Evolutionary conservation across 164 flowering plant species (phyloP).

Genomic region (Stephania cephalantha): DNA sequence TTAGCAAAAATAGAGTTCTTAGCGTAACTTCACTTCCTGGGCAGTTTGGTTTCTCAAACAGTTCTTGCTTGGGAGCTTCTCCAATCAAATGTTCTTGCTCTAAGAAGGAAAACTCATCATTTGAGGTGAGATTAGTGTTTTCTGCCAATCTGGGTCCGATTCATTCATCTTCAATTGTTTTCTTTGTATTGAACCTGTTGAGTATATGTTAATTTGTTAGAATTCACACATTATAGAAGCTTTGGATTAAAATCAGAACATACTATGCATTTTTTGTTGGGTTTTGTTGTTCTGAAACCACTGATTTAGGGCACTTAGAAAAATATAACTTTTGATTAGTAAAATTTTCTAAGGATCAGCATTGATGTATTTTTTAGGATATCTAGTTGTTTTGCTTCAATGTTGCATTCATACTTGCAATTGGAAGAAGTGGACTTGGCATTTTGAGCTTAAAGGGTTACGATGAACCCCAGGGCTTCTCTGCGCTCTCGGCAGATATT

Average conservation of each 20-base stretch:
- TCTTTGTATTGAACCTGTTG: background rate
- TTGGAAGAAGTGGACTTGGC: background rate
- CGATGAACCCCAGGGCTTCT: slow-evolving; percentile 43
- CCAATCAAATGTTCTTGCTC: background rate
- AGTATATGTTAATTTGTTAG: background rate
- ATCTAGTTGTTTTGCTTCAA: background rate
- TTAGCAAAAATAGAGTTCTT: background rate
- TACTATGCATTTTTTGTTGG: background rate
- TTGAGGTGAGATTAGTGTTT: background rate
- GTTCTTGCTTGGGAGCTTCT: background rate
- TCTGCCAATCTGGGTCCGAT: background rate
- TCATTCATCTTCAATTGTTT: background rate
- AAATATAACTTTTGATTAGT: background rate
- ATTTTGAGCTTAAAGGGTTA: background rate
- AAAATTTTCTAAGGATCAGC: background rate
- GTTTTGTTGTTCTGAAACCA: background rate
- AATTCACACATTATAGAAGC: background rate
- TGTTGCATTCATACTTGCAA: background rate
- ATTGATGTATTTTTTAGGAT: background rate
- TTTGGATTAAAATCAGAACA: background rate
- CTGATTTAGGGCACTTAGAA: background rate
- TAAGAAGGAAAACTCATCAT: background rate
- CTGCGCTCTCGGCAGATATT: slow-evolving; percentile 41
- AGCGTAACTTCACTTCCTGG: background rate
- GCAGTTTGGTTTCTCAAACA: background rate